Evolutionary conservation across 1,284 basidiomycete species (phyloP).

Genomic region (Ustilago esculenta): DNA sequence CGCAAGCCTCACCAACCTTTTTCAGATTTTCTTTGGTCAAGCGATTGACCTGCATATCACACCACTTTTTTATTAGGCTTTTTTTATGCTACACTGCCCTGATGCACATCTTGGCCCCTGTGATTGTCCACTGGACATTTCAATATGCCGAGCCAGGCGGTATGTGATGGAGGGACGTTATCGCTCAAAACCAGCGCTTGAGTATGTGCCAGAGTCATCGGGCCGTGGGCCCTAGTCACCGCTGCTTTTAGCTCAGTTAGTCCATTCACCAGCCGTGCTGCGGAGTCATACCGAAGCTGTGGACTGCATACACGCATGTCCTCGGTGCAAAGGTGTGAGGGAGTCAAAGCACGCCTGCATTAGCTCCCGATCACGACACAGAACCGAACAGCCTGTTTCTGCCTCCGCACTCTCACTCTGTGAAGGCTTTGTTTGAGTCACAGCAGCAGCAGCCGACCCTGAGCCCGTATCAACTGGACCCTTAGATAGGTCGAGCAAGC

Average conservation of each 20-base stretch:
- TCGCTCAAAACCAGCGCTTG: too few relatives aligned
- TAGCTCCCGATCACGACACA: slow-evolving; percentile 1
- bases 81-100: too few relatives aligned
- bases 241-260: not conserved
- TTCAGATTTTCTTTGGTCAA: not conserved
- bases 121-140: too few relatives aligned
- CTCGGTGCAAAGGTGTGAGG: not conserved
- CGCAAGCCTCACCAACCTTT: not conserved
- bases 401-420: not conserved
- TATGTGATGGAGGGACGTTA: too few relatives aligned
- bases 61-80: slow-evolving; percentile 2
- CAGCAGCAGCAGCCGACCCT: too few relatives aligned
- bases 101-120: too few relatives aligned
- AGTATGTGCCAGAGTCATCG: slow-evolving; percentile 2
- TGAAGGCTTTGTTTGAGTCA: too few relatives aligned
- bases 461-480: slow-evolving; percentile 7
- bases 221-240: not conserved
- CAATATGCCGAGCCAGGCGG: too few relatives aligned
- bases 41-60: slow-evolving; percentile 4
- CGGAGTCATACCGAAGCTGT: slow-evolving; percentile 7
- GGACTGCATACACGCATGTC: not conserved
- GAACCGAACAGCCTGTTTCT: too few relatives aligned
- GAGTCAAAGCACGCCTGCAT: not conserved
- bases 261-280: not conserved
- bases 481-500: not conserved